These are phyloP conservation scores for Metschnikowia santaceciliae DNA, from an alignment of 805 yeast genomes.

Conservation along the genomic window DNA sequence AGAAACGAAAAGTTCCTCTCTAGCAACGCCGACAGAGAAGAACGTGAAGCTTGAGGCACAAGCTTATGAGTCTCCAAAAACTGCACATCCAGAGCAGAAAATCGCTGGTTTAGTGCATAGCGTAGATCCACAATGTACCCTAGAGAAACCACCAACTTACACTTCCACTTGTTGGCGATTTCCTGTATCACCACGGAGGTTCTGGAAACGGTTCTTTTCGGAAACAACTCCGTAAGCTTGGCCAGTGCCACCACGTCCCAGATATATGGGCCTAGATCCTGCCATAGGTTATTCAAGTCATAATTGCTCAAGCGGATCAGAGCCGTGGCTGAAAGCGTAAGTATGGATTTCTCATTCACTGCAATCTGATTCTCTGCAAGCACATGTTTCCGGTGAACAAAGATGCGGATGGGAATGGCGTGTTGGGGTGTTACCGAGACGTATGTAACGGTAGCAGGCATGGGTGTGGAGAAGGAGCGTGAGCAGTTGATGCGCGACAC, in stretches of 20 bases:
- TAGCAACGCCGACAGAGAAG: conserved; percentile 8
- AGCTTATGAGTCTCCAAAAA: conserved; percentile 15
- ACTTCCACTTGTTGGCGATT: conserved; percentile 20
- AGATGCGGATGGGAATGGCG: conserved; percentile 21
- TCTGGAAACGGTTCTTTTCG: conserved; percentile 10
- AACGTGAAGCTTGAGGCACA: conserved; percentile 1
- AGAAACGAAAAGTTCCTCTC: conserved; percentile 11
- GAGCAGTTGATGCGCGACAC: too few relatives aligned
- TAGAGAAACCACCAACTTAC: conserved; percentile 19
- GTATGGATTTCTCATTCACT: conserved; percentile 23
- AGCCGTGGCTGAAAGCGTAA: conserved; percentile 21
- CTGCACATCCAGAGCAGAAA: conserved; percentile 10
- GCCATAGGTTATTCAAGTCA: conserved; percentile 20
- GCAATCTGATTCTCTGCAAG: conserved; percentile 18
- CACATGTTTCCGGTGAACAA: conserved; percentile 21
- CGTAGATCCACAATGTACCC: conserved; percentile 20
- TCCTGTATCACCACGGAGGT: conserved; percentile 10
- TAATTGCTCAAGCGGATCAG: conserved; percentile 23
- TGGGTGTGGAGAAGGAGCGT: neutral
- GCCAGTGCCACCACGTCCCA: conserved; percentile 9
- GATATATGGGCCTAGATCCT: conserved; percentile 15
- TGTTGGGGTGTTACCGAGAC: conserved; percentile 14
- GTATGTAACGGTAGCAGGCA: conserved; percentile 22
- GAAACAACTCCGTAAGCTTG: conserved; percentile 11
- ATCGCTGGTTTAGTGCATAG: conserved; percentile 10